Base-by-base conservation (phyloP, 1,284 basidiomycete genomes). In the Anthracocystis setariae region DNA sequence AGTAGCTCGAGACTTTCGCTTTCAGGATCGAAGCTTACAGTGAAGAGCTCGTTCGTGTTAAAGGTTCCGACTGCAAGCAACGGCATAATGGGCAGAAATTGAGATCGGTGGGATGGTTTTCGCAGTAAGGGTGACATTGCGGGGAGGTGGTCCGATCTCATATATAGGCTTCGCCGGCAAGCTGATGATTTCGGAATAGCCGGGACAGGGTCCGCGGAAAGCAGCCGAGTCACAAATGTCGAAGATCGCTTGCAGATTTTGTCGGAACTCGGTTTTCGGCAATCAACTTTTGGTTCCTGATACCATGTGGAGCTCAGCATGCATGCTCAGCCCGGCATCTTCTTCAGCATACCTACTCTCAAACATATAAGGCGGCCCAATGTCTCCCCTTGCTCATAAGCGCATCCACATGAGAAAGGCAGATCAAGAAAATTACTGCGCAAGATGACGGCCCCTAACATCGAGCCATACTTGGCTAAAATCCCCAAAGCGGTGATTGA, bases 401-500 rank as follows among this genome's bases (percentile, higher is more conserved):
- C 29, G 12, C 12, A 5, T 5, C 29, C 29, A 12, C 12, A 29
- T 29, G 29, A 29, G 5, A 29, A 29, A 29, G 29, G 38, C 33
- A 37, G 9, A 35, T 12, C 18, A 7, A 17, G 2, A 20, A 21
- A 20, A 10, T 12, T 12, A 5, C 29, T 29, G 29, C 5, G 12
- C 46, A 49, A 42, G 40, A 52, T 42, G 27, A 38, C 20, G 13
- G 2, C 38, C 15, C 12, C 18, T 20, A 25, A 70, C 42, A 72
- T 72, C 39, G 27, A 55, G 9, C 52, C 55, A 1, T 61, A 58
- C 23, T 46, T 73, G 20, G 20, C 32, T 18, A 57, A 24, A 0
- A 68, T 73, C 25, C 64, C 64, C 10, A 48, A 55, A 18, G 44
- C 71, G 8, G 60, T 68, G 90, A 1, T 73, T 13, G 58, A 57